A percentile compares a stretch with the other conserved stretches of the same genome.
Conservation (phyloP, 108 stramenopile genomes). For the Pseudonitzschia pungens region DNA sequence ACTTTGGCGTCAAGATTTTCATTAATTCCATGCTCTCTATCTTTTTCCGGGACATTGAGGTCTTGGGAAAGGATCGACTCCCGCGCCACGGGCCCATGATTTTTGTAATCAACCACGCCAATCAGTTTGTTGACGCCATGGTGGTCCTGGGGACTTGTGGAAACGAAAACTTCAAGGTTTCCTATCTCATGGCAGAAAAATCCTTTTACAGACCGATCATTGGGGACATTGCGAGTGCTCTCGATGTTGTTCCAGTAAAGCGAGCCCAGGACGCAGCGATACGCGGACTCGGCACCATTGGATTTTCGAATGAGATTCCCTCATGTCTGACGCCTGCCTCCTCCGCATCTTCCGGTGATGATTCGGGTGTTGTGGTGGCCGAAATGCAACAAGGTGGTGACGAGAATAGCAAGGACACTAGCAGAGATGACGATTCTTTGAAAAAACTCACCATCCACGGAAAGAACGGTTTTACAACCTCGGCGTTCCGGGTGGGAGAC, state of each 20-base stretch:
- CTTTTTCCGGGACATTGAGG: slow-evolving; percentile 86
- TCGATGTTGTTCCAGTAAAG: slow-evolving; percentile 93
- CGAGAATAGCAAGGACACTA: background rate
- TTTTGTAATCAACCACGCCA: slow-evolving; percentile 95
- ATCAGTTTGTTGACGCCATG: slow-evolving; percentile 96
- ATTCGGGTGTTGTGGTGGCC: background rate
- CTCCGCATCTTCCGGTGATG: background rate
- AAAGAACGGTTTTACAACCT: slow-evolving; percentile 54
- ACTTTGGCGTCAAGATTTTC: slow-evolving; percentile 82
- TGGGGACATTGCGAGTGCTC: slow-evolving; percentile 91
- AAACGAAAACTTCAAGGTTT: slow-evolving; percentile 68
- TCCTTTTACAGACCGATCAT: slow-evolving; percentile 62
- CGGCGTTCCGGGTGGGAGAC: slow-evolving; percentile 64
- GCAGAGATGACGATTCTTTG: background rate
- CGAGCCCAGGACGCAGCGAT: slow-evolving; percentile 88
- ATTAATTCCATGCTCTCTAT: slow-evolving; percentile 84
- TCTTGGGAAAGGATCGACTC: slow-evolving; percentile 89
- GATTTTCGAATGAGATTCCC: slow-evolving; percentile 8
- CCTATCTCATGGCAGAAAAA: slow-evolving; percentile 90
- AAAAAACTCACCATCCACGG: slow-evolving; percentile 48
- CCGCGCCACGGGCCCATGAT: slow-evolving; percentile 92
- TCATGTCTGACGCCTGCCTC: background rate
- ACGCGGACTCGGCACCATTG: slow-evolving; percentile 55
- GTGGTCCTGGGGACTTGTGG: slow-evolving; percentile 85
- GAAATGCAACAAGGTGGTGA: background rate